Conservation (phyloP, 495 filamentous ascomycete species). For the Aspergillus incahuasiensis region DNA sequence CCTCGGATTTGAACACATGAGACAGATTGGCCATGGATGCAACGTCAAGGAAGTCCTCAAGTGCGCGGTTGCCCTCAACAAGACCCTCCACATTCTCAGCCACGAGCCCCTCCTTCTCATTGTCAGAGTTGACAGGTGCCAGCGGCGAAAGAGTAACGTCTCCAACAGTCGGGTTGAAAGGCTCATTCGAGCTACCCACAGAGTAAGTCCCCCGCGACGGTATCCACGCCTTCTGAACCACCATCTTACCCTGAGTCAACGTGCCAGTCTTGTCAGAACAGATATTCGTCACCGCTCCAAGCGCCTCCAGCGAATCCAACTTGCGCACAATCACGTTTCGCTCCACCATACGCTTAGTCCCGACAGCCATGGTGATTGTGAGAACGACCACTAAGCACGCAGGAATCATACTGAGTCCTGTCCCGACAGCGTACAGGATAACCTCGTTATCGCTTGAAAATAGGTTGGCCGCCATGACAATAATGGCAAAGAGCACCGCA, state of each 20-base stretch:
- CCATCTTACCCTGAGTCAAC: slow-evolving; percentile 46
- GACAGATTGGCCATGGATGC: slow-evolving; percentile 64
- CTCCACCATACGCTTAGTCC: slow-evolving; percentile 61
- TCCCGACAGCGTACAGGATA: slow-evolving; percentile 68
- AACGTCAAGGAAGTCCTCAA: slow-evolving; percentile 55
- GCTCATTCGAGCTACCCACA: slow-evolving; percentile 57
- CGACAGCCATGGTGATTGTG: slow-evolving; percentile 71
- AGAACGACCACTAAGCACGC: slow-evolving; percentile 73
- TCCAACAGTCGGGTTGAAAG: slow-evolving; percentile 46
- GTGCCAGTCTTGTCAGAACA: slow-evolving; percentile 71
- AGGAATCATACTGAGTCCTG: slow-evolving; percentile 65
- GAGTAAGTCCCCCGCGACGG: slow-evolving; percentile 59
- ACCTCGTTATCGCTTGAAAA: slow-evolving; percentile 57
- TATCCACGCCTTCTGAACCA: slow-evolving; percentile 76
- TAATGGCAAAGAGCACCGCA: slow-evolving; percentile 61
- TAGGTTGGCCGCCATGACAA: slow-evolving; percentile 58
- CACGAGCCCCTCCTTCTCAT: slow-evolving; percentile 17
- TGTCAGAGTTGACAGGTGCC: slow-evolving; percentile 24
- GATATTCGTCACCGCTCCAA: slow-evolving; percentile 62
- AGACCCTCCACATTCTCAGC: slow-evolving; percentile 24
- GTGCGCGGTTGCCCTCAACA: slow-evolving; percentile 31
- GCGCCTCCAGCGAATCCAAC: slow-evolving; percentile 63
- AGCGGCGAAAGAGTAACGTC: slow-evolving; percentile 13
- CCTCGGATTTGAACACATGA: slow-evolving; percentile 46
- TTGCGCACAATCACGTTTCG: slow-evolving; percentile 63